Base-by-base conservation (phyloP, 352 stramenopile species). In the Phytophthora kernoviae region DNA sequence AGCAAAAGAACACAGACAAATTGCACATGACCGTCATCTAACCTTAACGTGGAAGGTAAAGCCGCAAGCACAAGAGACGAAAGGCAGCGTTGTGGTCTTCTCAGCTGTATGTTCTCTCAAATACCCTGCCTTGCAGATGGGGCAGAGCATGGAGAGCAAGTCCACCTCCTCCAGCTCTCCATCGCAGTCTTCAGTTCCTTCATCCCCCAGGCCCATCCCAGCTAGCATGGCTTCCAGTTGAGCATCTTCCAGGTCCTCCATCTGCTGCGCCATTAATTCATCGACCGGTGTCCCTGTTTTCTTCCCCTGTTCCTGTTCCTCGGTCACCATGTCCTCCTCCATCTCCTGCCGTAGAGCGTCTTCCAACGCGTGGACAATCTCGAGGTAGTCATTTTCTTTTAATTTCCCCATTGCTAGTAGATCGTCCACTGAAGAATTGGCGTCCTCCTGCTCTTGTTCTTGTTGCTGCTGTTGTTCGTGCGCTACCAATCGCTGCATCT, bases 331-430 rank as follows among this genome's bases (percentile, higher is more conserved):
- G 17, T 81, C 68, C 4, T 72, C 70, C 11, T 78, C 53, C 44
- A 73, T 68, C 24, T 91, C 81, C 18, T 83, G 58, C 2, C 55
- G 65, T 34, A 94, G 66, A 41, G 77, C 82, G 32, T 90, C 79
- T 55, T 94, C 85, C 42, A 94, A 65, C 50, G 81, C 63, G 52
- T 89, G 81, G 15, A 91, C 61, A 21, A 94, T 85, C 7, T 92
- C 82, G 43, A 92, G 42, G 36, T 92, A 94, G 48, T 94, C 85
- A 40, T 75, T 64, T 18, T 94, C 75, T 12, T 73, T 75, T 11
- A 94, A 66, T 39, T 79, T 73, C 4, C 85, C 85, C 21, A 61
- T 42, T 0, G 74, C 62, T 61, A 89, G 65, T 18, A 94, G 65
- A 21, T 94, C 81, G 39, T 94, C 83, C 12, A 94, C 68, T 0